Evolutionary conservation across 139 green algal genomes (phyloP).

Genomic region (Auxenochlorella protothecoides): DNA sequence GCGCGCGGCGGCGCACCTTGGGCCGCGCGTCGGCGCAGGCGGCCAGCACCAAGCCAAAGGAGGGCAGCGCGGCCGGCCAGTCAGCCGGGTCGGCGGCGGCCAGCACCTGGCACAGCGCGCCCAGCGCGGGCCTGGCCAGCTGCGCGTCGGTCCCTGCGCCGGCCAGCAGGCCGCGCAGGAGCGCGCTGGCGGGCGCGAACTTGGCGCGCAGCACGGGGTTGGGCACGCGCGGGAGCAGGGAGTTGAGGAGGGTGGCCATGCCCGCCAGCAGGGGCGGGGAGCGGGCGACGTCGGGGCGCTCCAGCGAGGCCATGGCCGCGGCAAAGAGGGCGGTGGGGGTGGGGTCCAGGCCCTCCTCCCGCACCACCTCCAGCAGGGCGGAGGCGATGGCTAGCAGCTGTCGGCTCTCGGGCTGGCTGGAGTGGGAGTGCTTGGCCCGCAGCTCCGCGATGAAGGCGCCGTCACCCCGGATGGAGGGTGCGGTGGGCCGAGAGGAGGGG

Average conservation of each 20-base stretch:
- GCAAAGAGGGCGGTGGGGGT: constrained; percentile 71
- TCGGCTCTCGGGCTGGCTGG: constrained; percentile 50
- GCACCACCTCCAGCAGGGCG: constrained; percentile 55
- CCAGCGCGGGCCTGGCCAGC: constrained; percentile 37
- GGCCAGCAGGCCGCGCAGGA: constrained; percentile 39
- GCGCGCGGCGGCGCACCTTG: constrained; percentile 62
- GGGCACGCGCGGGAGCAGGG: constrained; percentile 44
- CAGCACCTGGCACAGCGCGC: constrained; percentile 45
- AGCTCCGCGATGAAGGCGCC: constrained; percentile 37
- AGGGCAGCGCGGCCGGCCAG: constrained; percentile 21
- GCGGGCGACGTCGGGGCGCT: constrained; percentile 29
- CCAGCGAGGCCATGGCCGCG: constrained; percentile 65
- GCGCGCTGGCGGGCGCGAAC: constrained; percentile 22
- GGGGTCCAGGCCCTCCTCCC: constrained; percentile 37
- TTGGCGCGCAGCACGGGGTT: constrained; percentile 46
- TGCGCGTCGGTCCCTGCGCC: constrained; percentile 29
- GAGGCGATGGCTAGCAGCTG: constrained; percentile 55
- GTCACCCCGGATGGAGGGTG: not conserved
- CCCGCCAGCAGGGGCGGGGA: constrained; percentile 39
- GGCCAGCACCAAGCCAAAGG: constrained; percentile 29
- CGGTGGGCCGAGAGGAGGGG: not conserved
- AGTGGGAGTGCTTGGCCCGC: constrained; percentile 33
- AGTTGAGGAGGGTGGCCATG: constrained; percentile 50
- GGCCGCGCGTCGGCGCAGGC: constrained; percentile 45
- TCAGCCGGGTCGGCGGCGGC: constrained; percentile 37